Base-by-base conservation (phyloP, 2,329 filamentous ascomycete species). In the Amauroascus niger region DNA sequence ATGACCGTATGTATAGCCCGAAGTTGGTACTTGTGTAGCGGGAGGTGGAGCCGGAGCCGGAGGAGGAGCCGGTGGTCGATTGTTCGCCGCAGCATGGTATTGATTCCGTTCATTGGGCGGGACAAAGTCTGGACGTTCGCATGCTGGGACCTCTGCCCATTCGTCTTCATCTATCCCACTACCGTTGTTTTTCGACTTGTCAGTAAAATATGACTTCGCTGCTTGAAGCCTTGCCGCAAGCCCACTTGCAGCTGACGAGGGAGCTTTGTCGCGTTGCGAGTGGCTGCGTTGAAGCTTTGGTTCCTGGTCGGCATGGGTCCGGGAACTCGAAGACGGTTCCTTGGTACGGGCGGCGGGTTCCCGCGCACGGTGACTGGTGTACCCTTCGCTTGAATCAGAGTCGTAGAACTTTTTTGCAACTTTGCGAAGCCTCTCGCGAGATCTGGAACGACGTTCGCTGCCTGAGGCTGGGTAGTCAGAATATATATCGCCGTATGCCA, bases 91-190 rank as follows among this genome's bases (percentile, higher is more conserved):
- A 32, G 33, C 16, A 30, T 32, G 13, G 26, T 26, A 32, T 41
- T 54, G 26, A 18, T 50, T 56, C 33, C 46, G 52, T 16, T 56
- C 55, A 13, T 43, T 52, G 62, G 60, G 69, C 30, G 71, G 69
- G n/a, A 72, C 65, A 54, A 68, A 73, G 1, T 68, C 70, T 13
- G 70, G 69, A 22, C 66, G 66, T 59, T 71, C 68, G 48, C 68
- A 68, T 49, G 69, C 69, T 2, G 69, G 69, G 9, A 72, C 61
- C 18, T 68, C 59, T 18, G 67, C 66, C 70, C 69, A 72, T 41
- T 68, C 65, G 7, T 58, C 47, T 24, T 50, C 56, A 49, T 53
- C 54, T 9, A 53, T 13, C 9, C 35, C 51, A 26, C 35, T 53
- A 16, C n/a, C 49, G 39, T n/a, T 52, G 57, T 57, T 55, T 53